Conservation (phyloP, 371 early-diverging fungal genomes). For the Rhizomucor pusillus region DNA sequence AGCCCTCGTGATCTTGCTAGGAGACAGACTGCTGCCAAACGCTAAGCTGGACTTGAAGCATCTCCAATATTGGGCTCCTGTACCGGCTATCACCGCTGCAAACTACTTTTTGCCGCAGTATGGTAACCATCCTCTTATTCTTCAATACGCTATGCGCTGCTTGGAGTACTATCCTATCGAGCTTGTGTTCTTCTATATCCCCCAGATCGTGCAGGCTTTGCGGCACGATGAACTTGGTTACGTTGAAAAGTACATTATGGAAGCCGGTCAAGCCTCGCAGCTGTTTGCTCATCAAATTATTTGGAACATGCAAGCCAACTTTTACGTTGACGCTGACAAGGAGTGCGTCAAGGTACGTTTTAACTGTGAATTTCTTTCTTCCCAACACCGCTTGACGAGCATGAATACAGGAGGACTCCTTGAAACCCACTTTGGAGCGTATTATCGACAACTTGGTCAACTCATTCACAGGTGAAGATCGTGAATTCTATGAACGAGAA, state of each 20-base stretch:
- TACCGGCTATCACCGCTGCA: constrained; percentile 91
- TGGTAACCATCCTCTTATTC: constrained; percentile 76
- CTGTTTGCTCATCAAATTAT: constrained; percentile 99
- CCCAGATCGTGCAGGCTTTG: constrained; percentile 98
- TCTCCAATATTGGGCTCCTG: constrained; percentile 88
- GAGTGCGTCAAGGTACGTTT: constrained; percentile 56
- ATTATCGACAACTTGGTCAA: constrained; percentile 79
- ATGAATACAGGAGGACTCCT: constrained; percentile 59
- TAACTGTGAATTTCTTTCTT: too few relatives aligned
- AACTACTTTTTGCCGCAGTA: constrained; percentile 70
- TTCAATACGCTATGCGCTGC: constrained; percentile 93
- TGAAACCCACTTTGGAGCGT: constrained; percentile 89
- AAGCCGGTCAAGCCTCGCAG: constrained; percentile 89
- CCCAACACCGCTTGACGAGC: too few relatives aligned
- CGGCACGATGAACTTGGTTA: constrained; percentile 88
- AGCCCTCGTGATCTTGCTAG: constrained; percentile 68
- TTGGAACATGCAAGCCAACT: constrained; percentile 99
- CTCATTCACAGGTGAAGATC: constrained; percentile 80
- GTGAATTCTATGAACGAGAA: constrained; percentile 91
- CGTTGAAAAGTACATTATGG: constrained; percentile 89
- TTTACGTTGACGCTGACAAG: constrained; percentile 83
- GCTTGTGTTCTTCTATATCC: constrained; percentile 96
- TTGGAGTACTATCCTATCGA: constrained; percentile 90
- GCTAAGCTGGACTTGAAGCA: constrained; percentile 52
- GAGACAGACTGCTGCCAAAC: constrained; percentile 41